phyloP scores from a whole-genome alignment of 257 asterid species.

The Solanum piurae region DNA sequence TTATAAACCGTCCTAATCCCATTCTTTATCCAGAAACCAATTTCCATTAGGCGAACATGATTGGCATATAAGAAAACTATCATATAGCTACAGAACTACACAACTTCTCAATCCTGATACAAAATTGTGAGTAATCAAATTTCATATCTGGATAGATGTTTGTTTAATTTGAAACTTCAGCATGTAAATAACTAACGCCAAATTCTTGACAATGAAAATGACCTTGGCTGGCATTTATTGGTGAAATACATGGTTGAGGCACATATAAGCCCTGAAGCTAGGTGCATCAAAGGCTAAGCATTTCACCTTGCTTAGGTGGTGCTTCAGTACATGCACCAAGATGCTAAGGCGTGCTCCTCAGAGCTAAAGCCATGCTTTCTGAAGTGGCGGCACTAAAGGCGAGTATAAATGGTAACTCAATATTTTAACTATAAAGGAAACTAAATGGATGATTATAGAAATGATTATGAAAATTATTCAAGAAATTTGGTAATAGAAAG shows the following conservation, averaged over 20 bases:
- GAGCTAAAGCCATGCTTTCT: neutral
- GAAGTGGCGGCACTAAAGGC: neutral
- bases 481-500: neutral
- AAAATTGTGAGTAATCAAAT: neutral
- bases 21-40: neutral
- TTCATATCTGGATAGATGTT: neutral
- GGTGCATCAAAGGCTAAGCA: neutral
- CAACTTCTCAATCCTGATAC: neutral
- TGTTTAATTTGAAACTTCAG: neutral
- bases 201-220: neutral
- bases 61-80: neutral
- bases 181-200: neutral
- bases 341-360: neutral
- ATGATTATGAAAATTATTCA: neutral
- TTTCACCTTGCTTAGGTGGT: neutral
- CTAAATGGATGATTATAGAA: neutral
- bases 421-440: neutral
- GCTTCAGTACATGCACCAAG: neutral
- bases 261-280: neutral
- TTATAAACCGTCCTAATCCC: neutral
- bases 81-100: neutral
- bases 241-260: neutral
- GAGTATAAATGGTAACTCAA: neutral
- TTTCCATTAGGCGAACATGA: neutral
- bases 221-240: neutral